These are phyloP conservation scores for Trypanosoma vivax DNA, from an alignment of 208 protist species.

Conservation along the genomic window DNA sequence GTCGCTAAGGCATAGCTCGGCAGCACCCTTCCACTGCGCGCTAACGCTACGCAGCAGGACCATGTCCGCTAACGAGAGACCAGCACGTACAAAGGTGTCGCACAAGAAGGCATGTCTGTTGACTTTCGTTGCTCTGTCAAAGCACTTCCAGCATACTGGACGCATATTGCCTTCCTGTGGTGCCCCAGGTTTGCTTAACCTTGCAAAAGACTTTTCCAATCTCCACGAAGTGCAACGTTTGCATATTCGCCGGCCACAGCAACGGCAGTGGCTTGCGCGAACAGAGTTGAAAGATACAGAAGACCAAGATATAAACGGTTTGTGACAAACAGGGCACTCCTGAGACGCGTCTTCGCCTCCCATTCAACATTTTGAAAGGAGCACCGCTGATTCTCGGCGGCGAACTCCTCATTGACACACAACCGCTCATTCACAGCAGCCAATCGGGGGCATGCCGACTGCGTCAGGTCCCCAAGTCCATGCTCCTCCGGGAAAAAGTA, in stretches of 20 bases:
- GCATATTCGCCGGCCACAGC: constrained; percentile 62
- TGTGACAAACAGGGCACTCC: constrained; percentile 34
- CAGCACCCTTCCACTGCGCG: constrained; percentile 52
- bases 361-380: constrained; percentile 46
- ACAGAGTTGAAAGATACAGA: constrained; percentile 20
- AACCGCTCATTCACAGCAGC: background rate
- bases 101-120: constrained; percentile 58
- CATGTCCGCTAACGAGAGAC: constrained; percentile 54
- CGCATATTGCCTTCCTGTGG: constrained; percentile 43
- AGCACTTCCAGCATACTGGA: constrained; percentile 54
- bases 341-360: constrained; percentile 46
- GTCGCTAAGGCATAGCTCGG: constrained; percentile 72
- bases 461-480: constrained; percentile 17
- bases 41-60: constrained; percentile 56
- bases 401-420: constrained; percentile 34
- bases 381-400: constrained; percentile 21
- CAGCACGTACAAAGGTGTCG: constrained; percentile 44
- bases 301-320: constrained; percentile 25
- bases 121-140: constrained; percentile 32
- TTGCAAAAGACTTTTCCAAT: constrained; percentile 61
- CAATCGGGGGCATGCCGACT: constrained; percentile 8
- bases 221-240: constrained; percentile 39
- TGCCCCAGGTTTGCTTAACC: constrained; percentile 50
- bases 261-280: constrained; percentile 55
- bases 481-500: constrained; percentile 43